A percentile compares a stretch with the other conserved stretches of the same genome.
These are phyloP conservation scores for Inonotus obliquus DNA, from an alignment of 1,284 basidiomycete species.

Conservation along the genomic window DNA sequence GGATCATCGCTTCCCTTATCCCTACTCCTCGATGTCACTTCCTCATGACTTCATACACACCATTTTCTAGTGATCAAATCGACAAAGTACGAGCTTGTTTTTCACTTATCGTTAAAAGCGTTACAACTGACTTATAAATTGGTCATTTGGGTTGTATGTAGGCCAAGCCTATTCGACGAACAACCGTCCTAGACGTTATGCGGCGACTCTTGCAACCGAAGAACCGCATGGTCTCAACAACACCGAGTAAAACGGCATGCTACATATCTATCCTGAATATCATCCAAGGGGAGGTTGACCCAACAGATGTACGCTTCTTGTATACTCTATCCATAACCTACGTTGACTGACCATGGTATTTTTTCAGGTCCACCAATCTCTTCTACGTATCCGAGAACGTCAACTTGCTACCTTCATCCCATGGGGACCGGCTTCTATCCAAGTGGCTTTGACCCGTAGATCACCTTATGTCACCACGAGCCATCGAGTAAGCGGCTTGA, in stretches of 20 bases:
- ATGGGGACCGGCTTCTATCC: constrained; percentile 98
- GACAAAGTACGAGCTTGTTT: constrained; percentile 62
- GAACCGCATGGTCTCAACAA: constrained; percentile 98
- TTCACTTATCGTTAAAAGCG: not conserved
- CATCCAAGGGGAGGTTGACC: constrained; percentile 97
- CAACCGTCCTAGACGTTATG: constrained; percentile 98
- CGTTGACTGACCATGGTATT: not conserved
- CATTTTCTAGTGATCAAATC: constrained; percentile 94
- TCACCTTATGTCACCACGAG: constrained; percentile 87
- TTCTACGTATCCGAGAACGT: constrained; percentile 93
- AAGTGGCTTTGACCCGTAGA: constrained; percentile 91
- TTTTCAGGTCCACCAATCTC: constrained; percentile 89
- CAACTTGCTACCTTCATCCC: constrained; percentile 98
- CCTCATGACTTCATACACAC: constrained; percentile 99
- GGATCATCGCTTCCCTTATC: constrained; percentile 95
- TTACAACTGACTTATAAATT: constrained; percentile 4
- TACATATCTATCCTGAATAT: constrained; percentile 99
- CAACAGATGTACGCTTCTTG: constrained; percentile 74
- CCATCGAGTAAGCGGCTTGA: constrained; percentile 93
- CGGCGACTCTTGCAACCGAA: constrained; percentile 95
- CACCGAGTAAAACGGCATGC: constrained; percentile 85
- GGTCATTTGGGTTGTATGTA: constrained; percentile 27
- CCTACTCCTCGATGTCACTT: constrained; percentile 99
- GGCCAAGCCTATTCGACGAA: constrained; percentile 88
- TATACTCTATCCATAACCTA: not conserved